These are phyloP conservation scores for Suhomyces xylopsoci DNA, from an alignment of 805 yeast species.

Conservation along the genomic window DNA sequence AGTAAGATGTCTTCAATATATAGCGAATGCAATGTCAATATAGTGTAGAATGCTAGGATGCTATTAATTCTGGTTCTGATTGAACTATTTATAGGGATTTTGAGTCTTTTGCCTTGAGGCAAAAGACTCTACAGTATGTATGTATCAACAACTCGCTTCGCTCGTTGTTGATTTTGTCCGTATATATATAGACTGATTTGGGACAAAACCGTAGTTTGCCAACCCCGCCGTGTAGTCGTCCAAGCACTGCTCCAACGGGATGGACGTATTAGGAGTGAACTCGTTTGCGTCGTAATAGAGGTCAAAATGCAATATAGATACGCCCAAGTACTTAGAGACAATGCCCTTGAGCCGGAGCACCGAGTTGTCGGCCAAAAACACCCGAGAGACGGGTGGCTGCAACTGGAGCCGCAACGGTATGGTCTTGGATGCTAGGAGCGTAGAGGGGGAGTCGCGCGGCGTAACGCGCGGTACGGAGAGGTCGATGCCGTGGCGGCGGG, in stretches of 20 bases:
- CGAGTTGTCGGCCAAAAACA: conserved; percentile 22
- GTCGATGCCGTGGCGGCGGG: conserved; percentile 31
- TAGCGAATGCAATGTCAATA: no score
- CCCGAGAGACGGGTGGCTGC: conserved; percentile 10
- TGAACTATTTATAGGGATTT: no score
- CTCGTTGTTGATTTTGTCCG: no score
- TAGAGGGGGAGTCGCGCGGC: background rate
- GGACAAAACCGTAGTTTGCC: conserved; percentile 20
- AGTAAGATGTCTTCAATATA: no score
- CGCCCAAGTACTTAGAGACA: conserved; percentile 14
- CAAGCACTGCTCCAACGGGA: conserved; percentile 16
- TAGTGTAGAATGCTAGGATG: no score
- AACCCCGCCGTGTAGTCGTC: conserved; percentile 29
- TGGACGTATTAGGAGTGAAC: conserved; percentile 9
- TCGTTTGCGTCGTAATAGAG: conserved; percentile 26
- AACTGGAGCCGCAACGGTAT: background rate
- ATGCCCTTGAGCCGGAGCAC: conserved; percentile 36
- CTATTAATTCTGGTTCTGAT: no score
- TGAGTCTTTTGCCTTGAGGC: no score
- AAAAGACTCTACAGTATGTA: no score
- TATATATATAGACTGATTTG: conserved; percentile 23
- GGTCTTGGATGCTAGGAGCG: background rate
- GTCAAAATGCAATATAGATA: conserved; percentile 22
- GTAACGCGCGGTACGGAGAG: background rate
- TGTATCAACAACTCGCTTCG: no score